Evolutionary conservation across 345 rosid species (phyloP), one percentile per base, ranked within the genome.

Genomic region (Eucalyptus melliodora): DNA sequence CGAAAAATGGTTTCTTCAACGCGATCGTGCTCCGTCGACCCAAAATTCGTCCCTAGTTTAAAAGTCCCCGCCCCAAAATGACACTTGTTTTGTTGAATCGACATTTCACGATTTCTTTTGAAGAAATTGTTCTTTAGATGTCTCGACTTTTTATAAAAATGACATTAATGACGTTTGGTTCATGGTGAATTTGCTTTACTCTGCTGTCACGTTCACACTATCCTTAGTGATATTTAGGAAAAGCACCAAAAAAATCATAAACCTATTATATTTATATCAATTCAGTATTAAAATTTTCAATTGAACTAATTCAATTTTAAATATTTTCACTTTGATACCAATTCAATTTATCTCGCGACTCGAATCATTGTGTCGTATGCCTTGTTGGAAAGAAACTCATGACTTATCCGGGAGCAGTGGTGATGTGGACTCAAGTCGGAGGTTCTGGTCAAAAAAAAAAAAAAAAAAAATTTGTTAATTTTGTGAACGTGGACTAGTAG

Each of bases 401-500:
- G 37, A 34, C 37, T 34, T 34, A 34, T 34, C 37, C 37, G 37
- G 37, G 37, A 34, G 37, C 37, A 34, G 37, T 34, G 37, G 37
- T 34, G 37, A 34, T n/a, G n/a, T n/a, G n/a, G n/a, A n/a, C n/a
- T n/a, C n/a, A n/a, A n/a, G n/a, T n/a, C n/a, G n/a, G n/a, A n/a
- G n/a, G n/a, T n/a, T n/a, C n/a, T n/a, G n/a, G n/a, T n/a, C n/a
- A n/a, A n/a, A n/a, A 34, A 34, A 34, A 34, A 34, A 34, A 34
- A 34, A 34, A 34, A 34, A 34, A 34, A 34, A 34, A 34, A 34
- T 34, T 34, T n/a, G n/a, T n/a, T n/a, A n/a, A n/a, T n/a, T n/a
- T n/a, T n/a, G n/a, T n/a, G n/a, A n/a, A n/a, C 1, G 0, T 15
- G 51, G 3, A 15, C 17, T 50, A 0, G 0, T 6, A 0, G 3